Evolutionary conservation across 768 basidiomycete species (phyloP).

Genomic region (Termitomyces sp.): DNA sequence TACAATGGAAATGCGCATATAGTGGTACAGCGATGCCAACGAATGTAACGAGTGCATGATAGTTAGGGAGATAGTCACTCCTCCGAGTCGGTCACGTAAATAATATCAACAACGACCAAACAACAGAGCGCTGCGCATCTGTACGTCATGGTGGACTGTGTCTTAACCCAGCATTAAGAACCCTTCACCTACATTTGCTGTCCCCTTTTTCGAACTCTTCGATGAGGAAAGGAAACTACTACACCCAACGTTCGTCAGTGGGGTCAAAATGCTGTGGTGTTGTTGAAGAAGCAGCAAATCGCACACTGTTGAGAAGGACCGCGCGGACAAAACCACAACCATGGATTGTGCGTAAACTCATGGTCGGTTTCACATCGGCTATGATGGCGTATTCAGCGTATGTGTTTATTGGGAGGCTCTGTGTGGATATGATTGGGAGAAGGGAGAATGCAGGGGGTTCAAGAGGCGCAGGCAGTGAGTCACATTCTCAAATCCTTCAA

Average conservation of each 20-base stretch:
- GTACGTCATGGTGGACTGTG: constrained; percentile 13
- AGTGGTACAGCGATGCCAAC: constrained; percentile 33
- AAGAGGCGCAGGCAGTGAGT: constrained; percentile 66
- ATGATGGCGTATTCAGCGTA: constrained; percentile 70
- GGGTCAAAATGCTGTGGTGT: constrained; percentile 44
- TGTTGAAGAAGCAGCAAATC: constrained; percentile 43
- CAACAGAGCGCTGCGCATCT: constrained; percentile 1
- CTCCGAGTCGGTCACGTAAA: too few relatives aligned
- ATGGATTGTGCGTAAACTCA: constrained; percentile 71
- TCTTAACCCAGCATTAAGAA: neutral
- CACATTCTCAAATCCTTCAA: too few relatives aligned
- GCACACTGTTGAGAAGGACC: constrained; percentile 37
- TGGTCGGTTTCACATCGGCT: constrained; percentile 54
- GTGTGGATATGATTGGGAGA: constrained; percentile 63
- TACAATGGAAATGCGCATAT: constrained; percentile 40
- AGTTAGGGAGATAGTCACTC: neutral
- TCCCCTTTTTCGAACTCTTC: neutral
- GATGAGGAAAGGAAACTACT: neutral
- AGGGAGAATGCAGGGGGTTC: constrained; percentile 41
- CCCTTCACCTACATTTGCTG: neutral
- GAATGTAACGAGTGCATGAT: constrained; percentile 16
- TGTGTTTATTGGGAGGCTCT: constrained; percentile 74
- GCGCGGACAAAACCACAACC: constrained; percentile 55
- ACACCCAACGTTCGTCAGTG: neutral
- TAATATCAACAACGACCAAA: neutral